Conservation (phyloP, 139 green algal species). For the Micractinium conductrix region DNA sequence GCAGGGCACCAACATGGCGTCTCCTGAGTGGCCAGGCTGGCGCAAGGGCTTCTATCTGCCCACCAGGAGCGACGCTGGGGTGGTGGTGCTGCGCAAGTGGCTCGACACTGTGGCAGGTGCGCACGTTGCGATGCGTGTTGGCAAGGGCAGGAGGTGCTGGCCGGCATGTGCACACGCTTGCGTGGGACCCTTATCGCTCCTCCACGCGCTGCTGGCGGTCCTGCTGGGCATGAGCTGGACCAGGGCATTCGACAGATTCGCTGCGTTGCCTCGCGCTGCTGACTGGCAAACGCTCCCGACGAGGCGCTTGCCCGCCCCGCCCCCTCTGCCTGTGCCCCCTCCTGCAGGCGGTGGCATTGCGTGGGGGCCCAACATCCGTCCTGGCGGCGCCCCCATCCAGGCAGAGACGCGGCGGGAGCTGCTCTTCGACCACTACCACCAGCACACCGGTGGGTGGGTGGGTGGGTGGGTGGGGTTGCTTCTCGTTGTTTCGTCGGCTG, state of each 20-base stretch:
- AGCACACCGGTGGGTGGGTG: slow-evolving; percentile 11
- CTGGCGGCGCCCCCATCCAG: slow-evolving; percentile 4
- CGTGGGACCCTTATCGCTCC: too few relatives aligned
- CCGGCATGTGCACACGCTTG: too few relatives aligned
- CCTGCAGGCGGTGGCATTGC: slow-evolving; percentile 6
- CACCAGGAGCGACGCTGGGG: not conserved
- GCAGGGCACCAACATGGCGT: slow-evolving; percentile 29
- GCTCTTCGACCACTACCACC: slow-evolving; percentile 12
- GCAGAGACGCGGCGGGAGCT: slow-evolving; percentile 11
- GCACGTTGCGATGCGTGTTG: too few relatives aligned
- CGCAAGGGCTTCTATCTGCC: slow-evolving; percentile 27
- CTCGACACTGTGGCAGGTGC: slow-evolving; percentile 7
- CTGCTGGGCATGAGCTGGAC: too few relatives aligned
- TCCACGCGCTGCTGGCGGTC: too few relatives aligned
- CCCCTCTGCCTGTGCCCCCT: not conserved
- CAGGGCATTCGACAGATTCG: too few relatives aligned
- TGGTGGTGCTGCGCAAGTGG: slow-evolving; percentile 20
- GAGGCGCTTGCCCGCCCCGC: too few relatives aligned
- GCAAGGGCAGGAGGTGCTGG: too few relatives aligned
- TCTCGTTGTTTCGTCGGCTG: not conserved
- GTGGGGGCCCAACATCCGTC: slow-evolving; percentile 12
- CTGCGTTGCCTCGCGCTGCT: too few relatives aligned
- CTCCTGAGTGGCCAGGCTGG: slow-evolving; percentile 9
- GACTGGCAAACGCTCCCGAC: too few relatives aligned
- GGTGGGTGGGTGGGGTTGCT: not conserved